A percentile compares a stretch with the other conserved stretches of the same genome.
These are phyloP conservation scores for Phytophthora chlamydospora DNA, from an alignment of 352 stramenopile species.

Conservation along the genomic window DNA sequence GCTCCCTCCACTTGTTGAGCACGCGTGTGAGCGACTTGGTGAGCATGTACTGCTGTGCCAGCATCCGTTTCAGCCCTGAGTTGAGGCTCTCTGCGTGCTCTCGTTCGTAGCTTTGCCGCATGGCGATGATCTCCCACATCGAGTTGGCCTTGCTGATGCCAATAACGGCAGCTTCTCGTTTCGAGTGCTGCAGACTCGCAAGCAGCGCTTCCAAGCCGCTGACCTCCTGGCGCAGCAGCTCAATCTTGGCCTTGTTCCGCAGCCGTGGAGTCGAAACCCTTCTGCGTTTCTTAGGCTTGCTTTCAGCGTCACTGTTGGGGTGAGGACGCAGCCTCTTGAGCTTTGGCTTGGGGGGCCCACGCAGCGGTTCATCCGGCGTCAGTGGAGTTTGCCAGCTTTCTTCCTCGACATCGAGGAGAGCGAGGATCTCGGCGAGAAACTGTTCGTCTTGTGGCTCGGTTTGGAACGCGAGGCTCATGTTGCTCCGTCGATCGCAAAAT, in stretches of 20 bases:
- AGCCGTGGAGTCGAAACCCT: slow-evolving; percentile 18
- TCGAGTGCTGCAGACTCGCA: slow-evolving; percentile 20
- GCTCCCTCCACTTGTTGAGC: slow-evolving; percentile 15
- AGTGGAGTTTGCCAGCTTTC: background rate
- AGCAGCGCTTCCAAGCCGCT: slow-evolving; percentile 24
- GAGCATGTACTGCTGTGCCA: slow-evolving; percentile 20
- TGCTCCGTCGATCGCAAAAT: slow-evolving; percentile 1
- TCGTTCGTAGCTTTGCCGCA: slow-evolving; percentile 23
- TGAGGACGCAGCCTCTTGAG: slow-evolving; percentile 12
- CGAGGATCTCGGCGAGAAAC: slow-evolving; percentile 28
- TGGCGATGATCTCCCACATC: slow-evolving; percentile 31
- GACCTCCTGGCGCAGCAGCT: slow-evolving; percentile 26
- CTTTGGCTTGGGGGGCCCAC: background rate
- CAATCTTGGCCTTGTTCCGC: slow-evolving; percentile 37
- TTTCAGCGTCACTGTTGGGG: background rate
- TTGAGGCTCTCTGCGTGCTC: slow-evolving; percentile 25
- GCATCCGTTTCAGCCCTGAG: slow-evolving; percentile 21
- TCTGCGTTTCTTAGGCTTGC: slow-evolving; percentile 8
- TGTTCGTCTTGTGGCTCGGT: slow-evolving; percentile 11
- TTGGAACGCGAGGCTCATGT: slow-evolving; percentile 13
- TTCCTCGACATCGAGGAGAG: slow-evolving; percentile 24
- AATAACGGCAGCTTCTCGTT: background rate
- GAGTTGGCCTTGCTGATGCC: slow-evolving; percentile 5
- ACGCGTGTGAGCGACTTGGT: slow-evolving; percentile 18
- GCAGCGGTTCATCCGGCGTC: background rate